Conservation (phyloP, 1,139 yeast species). For the Candida tropicalis region DNA sequence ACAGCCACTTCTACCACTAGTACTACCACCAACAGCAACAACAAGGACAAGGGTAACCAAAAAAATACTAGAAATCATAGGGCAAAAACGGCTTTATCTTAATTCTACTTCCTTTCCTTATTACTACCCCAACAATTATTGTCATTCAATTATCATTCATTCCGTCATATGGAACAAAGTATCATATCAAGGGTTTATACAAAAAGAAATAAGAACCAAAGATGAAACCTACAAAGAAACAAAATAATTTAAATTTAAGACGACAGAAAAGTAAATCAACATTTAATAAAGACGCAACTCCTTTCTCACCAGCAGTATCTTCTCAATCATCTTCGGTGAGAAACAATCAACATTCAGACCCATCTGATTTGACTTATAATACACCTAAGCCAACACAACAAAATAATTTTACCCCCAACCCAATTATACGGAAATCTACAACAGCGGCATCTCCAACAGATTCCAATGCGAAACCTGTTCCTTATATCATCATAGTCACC, state of each 20-base stretch:
- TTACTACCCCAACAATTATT: too few relatives aligned
- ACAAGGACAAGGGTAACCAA: too few relatives aligned
- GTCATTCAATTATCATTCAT: too few relatives aligned
- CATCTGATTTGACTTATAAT: conserved; percentile 4
- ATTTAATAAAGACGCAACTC: conserved; percentile 29
- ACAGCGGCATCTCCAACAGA: conserved; percentile 7
- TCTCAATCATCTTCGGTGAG: too few relatives aligned
- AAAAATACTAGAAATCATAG: too few relatives aligned
- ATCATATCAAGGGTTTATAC: neutral
- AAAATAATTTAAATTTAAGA: neutral
- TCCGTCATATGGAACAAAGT: too few relatives aligned
- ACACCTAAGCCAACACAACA: neutral
- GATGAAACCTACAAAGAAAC: conserved; percentile 5
- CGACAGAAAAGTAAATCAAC: conserved; percentile 6
- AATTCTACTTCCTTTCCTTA: too few relatives aligned
- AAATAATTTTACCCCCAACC: conserved; percentile 1
- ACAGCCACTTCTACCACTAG: too few relatives aligned
- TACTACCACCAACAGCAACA: too few relatives aligned
- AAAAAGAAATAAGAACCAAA: neutral
- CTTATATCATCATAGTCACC: neutral
- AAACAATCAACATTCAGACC: neutral
- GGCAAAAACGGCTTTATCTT: too few relatives aligned
- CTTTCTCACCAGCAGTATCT: conserved; percentile 26
- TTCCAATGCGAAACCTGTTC: neutral
- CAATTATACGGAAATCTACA: conserved; percentile 3